Evolutionary conservation across 1,284 basidiomycete species (phyloP), one percentile per base, ranked within the genome.

Genomic region (Rhodotorula sp.): DNA sequence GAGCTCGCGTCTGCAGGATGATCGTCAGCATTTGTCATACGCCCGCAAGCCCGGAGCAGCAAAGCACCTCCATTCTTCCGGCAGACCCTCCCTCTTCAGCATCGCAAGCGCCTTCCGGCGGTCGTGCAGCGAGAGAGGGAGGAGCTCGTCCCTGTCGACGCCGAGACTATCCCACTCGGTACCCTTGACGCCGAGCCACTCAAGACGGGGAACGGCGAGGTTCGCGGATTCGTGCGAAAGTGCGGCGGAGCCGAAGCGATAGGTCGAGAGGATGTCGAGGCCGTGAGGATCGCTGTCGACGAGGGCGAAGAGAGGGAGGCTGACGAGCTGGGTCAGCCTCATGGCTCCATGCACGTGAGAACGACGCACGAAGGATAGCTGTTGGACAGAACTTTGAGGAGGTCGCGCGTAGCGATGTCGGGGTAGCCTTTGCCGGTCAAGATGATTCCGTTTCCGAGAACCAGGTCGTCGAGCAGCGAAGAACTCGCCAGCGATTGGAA

Each of bases 391-490:
- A 84, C 85, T 66, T 87, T 86, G 56, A 92, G 85, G 9, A 96
- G 83, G 73, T 93, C 88, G 15, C 92, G 85, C 1, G 94, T 94
- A 1, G 92, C 88, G 2, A 95, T 79, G 77, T 96, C 94, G 0
- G 94, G 93, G 80, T 94, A 96, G 1, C 94, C 94, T 80, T 95
- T 95, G 4, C 94, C 94, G 9, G 91, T 92, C 73, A 92, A 84
- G 48, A 91, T 82, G 32, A 92, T 77, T 1, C 90, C 90, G 56
- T 81, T 80, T 1, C 87, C 88, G 7, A 85, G 84, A 0, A 82
- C 78, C 67, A 85, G 78, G 30, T 82, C 82, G 4, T 84, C 56
- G 2, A 80, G 82, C 55, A 92, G 81, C 27, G 81, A 80, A 6
- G 87, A 76, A 49, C 84, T 82, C 76, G 87, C 89, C 2, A 95